A percentile compares a stretch with the other conserved stretches of the same genome.
These are phyloP conservation scores for Arachis stenosperma DNA, from an alignment of 306 rosid species.

Conservation along the genomic window DNA sequence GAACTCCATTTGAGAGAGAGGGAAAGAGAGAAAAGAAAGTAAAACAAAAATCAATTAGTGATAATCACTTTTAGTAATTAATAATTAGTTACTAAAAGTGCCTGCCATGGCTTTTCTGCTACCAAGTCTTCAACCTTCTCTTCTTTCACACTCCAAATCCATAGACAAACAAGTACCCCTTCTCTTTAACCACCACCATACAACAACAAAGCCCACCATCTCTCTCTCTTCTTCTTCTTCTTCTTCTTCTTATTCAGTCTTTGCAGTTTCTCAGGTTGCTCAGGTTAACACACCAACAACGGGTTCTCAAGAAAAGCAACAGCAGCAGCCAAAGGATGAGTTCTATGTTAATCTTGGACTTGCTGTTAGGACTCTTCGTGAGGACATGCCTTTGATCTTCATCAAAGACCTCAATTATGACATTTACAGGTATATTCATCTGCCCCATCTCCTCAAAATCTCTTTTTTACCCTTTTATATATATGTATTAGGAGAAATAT, in stretches of 20 bases:
- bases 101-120: slow-evolving; percentile 79
- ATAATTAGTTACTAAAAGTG: no score
- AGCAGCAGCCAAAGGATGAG: slow-evolving; percentile 59
- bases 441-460: slow-evolving; percentile 18
- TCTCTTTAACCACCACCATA: slow-evolving; percentile 39
- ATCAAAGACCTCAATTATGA: slow-evolving; percentile 83
- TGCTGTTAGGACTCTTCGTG: slow-evolving; percentile 91
- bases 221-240: slow-evolving; percentile 41
- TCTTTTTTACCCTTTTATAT: not conserved
- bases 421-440: slow-evolving; percentile 72
- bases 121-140: slow-evolving; percentile 65
- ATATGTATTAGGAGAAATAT: no score
- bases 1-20: slow-evolving; percentile 17
- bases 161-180: slow-evolving; percentile 48
- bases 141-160: slow-evolving; percentile 57
- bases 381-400: slow-evolving; percentile 79
- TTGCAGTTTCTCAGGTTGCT: slow-evolving; percentile 55
- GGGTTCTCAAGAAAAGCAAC: slow-evolving; percentile 52
- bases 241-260: slow-evolving; percentile 33
- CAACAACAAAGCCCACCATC: slow-evolving; percentile 39
- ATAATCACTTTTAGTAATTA: no score
- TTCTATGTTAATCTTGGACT: slow-evolving; percentile 88
- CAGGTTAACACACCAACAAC: slow-evolving; percentile 56
- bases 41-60: no score
- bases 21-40: not conserved